phyloP scores from a whole-genome alignment of 768 basidiomycete genomes.

The Suillus weaverae region DNA sequence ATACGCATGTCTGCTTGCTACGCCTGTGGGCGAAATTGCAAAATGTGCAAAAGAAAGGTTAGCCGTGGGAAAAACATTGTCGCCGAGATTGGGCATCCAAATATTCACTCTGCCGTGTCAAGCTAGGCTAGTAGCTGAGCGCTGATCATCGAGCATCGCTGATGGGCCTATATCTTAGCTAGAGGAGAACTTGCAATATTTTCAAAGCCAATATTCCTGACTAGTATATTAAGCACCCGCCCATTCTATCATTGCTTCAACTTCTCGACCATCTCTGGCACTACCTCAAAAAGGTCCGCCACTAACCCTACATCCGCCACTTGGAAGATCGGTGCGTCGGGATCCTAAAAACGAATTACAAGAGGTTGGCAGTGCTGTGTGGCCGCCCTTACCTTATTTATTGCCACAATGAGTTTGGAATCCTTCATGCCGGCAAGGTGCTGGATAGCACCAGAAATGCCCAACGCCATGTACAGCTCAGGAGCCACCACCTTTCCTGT shows the following conservation, averaged over 20 bases:
- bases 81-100: not conserved
- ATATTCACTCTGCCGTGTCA: not conserved
- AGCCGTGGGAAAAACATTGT: constrained; percentile 25
- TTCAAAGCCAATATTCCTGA: not conserved
- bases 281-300: constrained; percentile 88
- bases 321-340: constrained; percentile 99
- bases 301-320: constrained; percentile 95
- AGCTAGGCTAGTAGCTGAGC: no score
- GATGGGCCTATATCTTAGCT: not conserved
- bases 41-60: constrained; percentile 2
- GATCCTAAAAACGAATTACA: constrained; percentile 58
- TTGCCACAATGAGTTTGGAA: constrained; percentile 94
- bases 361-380: not conserved
- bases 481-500: constrained; percentile 99
- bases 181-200: not conserved
- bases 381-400: constrained; percentile 77
- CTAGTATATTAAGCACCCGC: not conserved
- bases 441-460: constrained; percentile 98
- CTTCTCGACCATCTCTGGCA: constrained; percentile 89
- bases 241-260: constrained; percentile 51
- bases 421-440: constrained; percentile 99
- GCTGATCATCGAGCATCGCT: not conserved
- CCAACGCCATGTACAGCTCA: constrained; percentile 92
- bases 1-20: constrained; percentile 66
- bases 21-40: not conserved